Percentiles rank a stretch among this genome's conserved stretches.
Conservation (phyloP, 176 grass and related monocot genomes). For the Raddia guianensis region DNA sequence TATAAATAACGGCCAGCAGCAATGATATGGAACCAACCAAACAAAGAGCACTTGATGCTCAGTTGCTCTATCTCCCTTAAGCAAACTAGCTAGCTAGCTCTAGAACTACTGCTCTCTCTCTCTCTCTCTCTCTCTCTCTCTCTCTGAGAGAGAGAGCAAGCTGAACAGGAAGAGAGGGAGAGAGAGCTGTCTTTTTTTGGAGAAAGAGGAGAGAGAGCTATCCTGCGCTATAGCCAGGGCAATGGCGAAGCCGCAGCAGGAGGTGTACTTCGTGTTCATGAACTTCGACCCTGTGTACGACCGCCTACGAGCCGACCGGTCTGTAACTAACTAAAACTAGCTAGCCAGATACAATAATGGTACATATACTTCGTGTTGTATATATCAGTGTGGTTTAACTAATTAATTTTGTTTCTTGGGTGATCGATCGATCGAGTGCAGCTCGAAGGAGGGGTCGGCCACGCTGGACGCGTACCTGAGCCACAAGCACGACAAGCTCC, state of each 20-base stretch:
- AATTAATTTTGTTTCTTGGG: not conserved
- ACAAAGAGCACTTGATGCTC: not conserved
- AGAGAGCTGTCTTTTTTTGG: not conserved
- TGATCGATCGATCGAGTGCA: slow-evolving; percentile 1
- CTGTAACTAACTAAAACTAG: not conserved
- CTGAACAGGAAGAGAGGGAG: not conserved
- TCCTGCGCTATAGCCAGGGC: not conserved
- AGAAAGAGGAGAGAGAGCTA: not conserved
- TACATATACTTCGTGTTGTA: not conserved
- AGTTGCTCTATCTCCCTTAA: not conserved
- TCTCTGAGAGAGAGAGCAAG: not conserved
- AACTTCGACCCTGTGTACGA: slow-evolving; percentile 94
- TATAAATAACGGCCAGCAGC: slow-evolving; percentile 55
- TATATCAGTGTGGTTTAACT: not conserved
- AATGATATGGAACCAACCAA: slow-evolving; percentile 41
- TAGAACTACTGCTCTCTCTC: not conserved
- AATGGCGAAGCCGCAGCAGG: slow-evolving; percentile 69
- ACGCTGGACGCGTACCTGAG: slow-evolving; percentile 82
- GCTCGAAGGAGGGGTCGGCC: slow-evolving; percentile 77
- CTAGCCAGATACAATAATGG: too few relatives aligned
- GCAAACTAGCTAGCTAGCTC: not conserved
- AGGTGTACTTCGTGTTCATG: slow-evolving; percentile 99
- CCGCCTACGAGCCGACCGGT: slow-evolving; percentile 77
- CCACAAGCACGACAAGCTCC: slow-evolving; percentile 84
- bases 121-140: not conserved